phyloP scores from a whole-genome alignment of 164 flowering plant genomes.

The Vitis rotundifolia region DNA sequence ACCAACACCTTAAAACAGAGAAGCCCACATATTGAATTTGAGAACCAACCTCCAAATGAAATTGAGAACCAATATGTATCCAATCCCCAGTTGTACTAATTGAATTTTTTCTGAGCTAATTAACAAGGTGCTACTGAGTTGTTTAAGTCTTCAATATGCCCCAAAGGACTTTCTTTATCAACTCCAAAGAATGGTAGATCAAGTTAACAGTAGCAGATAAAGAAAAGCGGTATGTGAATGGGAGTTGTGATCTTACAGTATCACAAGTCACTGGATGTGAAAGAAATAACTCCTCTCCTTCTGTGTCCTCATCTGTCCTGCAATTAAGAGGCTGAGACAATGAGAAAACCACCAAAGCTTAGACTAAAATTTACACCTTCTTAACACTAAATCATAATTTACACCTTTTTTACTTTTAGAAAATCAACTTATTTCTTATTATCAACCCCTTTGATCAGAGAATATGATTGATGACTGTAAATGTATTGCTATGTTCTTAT shows the following conservation, averaged over 20 bases:
- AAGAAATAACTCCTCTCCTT: conserved; percentile 56
- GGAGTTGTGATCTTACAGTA: conserved; percentile 32
- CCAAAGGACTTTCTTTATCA: background rate
- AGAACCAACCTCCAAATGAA: too few relatives aligned
- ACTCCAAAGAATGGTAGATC: background rate
- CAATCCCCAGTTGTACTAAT: too few relatives aligned
- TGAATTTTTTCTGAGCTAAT: too few relatives aligned
- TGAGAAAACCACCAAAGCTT: background rate
- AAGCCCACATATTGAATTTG: too few relatives aligned
- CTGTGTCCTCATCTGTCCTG: conserved; percentile 55
- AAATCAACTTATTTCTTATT: background rate
- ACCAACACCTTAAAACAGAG: too few relatives aligned
- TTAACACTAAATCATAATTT: background rate
- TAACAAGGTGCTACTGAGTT: background rate
- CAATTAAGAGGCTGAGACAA: background rate
- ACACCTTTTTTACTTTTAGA: background rate
- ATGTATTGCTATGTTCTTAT: too few relatives aligned
- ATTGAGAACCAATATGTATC: too few relatives aligned
- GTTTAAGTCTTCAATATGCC: background rate
- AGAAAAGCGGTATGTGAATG: background rate
- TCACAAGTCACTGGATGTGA: conserved; percentile 18
- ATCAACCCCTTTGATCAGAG: background rate
- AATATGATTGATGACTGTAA: too few relatives aligned
- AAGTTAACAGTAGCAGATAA: background rate
- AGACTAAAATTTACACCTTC: background rate